A percentile compares a stretch with the other conserved stretches of the same genome.
Conservation (phyloP, 2,329 filamentous ascomycete species). For the Botrytis byssoidea region DNA sequence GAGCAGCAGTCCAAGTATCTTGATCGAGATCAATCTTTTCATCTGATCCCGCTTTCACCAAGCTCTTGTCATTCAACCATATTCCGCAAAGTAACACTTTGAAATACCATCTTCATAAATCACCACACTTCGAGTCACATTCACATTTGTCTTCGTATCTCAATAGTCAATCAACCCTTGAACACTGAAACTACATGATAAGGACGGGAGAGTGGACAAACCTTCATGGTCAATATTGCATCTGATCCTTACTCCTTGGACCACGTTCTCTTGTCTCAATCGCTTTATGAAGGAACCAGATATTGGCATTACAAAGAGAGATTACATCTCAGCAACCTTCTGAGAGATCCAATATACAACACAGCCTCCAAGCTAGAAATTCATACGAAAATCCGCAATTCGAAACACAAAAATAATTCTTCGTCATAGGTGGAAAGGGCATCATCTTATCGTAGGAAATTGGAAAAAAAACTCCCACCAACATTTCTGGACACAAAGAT, state of each 20-base stretch:
- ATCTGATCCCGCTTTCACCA: not conserved
- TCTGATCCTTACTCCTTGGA: not conserved
- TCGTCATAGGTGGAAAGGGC: not conserved
- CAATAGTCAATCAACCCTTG: not conserved
- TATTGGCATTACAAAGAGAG: slow-evolving; percentile 3
- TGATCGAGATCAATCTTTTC: not conserved
- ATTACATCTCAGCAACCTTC: slow-evolving; percentile 2
- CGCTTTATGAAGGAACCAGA: slow-evolving; percentile 5
- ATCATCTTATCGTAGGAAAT: not conserved
- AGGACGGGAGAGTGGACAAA: not conserved
- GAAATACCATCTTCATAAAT: not conserved
- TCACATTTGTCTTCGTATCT: not conserved
- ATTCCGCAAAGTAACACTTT: not conserved
- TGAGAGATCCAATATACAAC: not conserved
- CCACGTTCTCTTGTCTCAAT: not conserved
- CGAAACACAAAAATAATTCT: not conserved
- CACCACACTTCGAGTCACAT: not conserved
- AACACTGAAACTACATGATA: not conserved
- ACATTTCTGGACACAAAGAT: slow-evolving; percentile 35
- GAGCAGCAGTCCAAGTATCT: not conserved
- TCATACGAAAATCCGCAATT: not conserved
- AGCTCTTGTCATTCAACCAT: not conserved
- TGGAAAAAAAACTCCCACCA: slow-evolving; percentile 2
- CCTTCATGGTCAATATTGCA: slow-evolving; percentile 9
- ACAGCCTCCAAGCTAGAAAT: not conserved